phyloP scores from a whole-genome alignment of 768 basidiomycete species.

The Cytidiella melzeri region DNA sequence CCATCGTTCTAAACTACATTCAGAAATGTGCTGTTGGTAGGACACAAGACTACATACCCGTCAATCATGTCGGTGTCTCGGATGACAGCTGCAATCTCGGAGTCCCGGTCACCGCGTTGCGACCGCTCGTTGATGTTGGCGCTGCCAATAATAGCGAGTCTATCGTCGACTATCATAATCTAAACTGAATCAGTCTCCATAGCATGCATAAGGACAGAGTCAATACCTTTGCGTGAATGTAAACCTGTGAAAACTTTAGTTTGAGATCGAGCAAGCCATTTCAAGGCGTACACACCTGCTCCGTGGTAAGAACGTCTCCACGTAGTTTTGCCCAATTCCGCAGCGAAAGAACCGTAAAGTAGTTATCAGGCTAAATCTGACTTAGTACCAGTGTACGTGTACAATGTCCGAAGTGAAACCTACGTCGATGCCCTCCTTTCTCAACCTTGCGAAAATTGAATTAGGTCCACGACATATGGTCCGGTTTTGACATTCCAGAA shows the following conservation, averaged over 20 bases:
- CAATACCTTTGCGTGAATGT: slow-evolving; percentile 10
- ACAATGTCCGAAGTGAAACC: slow-evolving; percentile 18
- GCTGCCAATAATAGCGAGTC: slow-evolving; percentile 89
- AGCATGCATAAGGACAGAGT: not conserved
- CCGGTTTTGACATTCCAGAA: slow-evolving; percentile 91
- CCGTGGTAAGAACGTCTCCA: slow-evolving; percentile 78
- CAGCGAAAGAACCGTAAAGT: slow-evolving; percentile 86
- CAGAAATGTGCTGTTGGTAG: not conserved
- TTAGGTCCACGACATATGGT: slow-evolving; percentile 84
- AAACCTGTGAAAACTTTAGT: no score
- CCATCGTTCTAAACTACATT: slow-evolving; percentile 68
- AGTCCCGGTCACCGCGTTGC: slow-evolving; percentile 93
- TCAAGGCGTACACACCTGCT: no score
- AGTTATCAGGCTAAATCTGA: slow-evolving; percentile 74
- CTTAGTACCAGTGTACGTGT: no score
- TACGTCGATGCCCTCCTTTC: slow-evolving; percentile 86
- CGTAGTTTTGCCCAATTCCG: slow-evolving; percentile 92
- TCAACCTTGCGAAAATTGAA: slow-evolving; percentile 83
- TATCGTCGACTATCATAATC: slow-evolving; percentile 88
- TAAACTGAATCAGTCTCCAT: slow-evolving; percentile 32
- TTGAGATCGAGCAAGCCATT: no score
- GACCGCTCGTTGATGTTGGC: slow-evolving; percentile 98
- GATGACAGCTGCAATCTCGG: slow-evolving; percentile 88
- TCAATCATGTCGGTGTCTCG: slow-evolving; percentile 97
- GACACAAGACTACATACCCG: slow-evolving; percentile 37